Percentiles rank a stretch among this genome's conserved stretches.
Evolutionary conservation across 176 grass and related monocot genomes (phyloP).

Genomic region (Oryza officinalis): DNA sequence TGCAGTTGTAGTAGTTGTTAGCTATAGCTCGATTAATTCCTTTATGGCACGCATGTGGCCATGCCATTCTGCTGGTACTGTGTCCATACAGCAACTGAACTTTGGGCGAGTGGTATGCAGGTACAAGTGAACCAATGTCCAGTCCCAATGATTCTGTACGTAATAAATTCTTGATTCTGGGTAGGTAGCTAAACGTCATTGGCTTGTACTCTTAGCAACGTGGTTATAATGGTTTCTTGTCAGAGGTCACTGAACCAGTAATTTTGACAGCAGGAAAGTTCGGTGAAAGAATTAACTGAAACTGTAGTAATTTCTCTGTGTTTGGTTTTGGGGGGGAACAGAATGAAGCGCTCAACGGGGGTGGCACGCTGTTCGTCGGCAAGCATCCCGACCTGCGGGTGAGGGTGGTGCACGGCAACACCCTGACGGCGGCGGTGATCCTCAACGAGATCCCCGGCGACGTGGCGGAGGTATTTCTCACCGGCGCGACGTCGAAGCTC

Average conservation of each 20-base stretch:
- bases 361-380: constrained; percentile 74
- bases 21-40: background rate
- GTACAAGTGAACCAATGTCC: background rate
- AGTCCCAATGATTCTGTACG: background rate
- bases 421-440: constrained; percentile 92
- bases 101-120: background rate
- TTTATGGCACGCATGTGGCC: background rate
- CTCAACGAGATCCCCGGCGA: constrained; percentile 71
- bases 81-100: background rate
- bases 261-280: too few species aligned
- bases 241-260: background rate
- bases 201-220: background rate
- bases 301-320: background rate
- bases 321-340: background rate
- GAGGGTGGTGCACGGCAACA: constrained; percentile 92
- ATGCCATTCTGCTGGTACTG: background rate
- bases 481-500: constrained; percentile 91
- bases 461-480: constrained; percentile 80
- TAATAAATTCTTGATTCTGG: background rate
- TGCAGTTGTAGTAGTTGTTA: background rate
- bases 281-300: background rate
- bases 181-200: background rate
- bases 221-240: background rate
- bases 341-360: constrained; percentile 90
- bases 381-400: constrained; percentile 74